phyloP scores from a whole-genome alignment of 164 flowering plant genomes.

The Buxus sempervirens region DNA sequence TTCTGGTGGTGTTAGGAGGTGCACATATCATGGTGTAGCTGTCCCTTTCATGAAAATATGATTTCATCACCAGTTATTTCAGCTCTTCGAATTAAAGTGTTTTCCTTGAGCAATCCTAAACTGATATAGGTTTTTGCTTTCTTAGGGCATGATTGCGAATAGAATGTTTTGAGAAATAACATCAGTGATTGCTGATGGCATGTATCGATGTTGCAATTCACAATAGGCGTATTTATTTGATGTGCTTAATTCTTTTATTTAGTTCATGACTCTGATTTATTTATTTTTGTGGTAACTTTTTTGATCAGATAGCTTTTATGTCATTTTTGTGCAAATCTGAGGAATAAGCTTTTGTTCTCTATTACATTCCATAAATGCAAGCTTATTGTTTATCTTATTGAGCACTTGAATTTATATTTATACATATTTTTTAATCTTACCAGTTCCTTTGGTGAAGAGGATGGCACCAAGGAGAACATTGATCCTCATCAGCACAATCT shows the following conservation, averaged over 20 bases:
- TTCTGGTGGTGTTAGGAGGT: too few species aligned
- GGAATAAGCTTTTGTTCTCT: neutral
- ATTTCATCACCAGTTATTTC: neutral
- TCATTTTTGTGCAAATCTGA: neutral
- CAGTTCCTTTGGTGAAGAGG: slow-evolving; percentile 75
- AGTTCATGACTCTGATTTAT: neutral
- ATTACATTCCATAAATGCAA: neutral
- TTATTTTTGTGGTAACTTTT: neutral
- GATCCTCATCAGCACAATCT: slow-evolving; percentile 34
- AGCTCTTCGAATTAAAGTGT: neutral
- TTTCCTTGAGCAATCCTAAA: neutral
- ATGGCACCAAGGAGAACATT: slow-evolving; percentile 67
- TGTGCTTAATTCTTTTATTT: neutral
- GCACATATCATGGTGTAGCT: neutral
- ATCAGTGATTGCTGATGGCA: neutral
- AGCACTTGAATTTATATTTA: neutral
- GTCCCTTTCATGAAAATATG: neutral
- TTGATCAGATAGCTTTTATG: neutral
- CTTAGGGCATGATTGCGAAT: neutral
- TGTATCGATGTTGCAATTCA: neutral
- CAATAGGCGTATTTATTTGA: neutral
- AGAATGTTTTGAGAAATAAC: neutral
- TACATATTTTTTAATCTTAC: neutral
- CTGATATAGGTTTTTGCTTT: neutral
- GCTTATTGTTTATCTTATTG: neutral